These are phyloP conservation scores for Stephania yunnanensis DNA, from an alignment of 164 flowering plant species.

Conservation along the genomic window DNA sequence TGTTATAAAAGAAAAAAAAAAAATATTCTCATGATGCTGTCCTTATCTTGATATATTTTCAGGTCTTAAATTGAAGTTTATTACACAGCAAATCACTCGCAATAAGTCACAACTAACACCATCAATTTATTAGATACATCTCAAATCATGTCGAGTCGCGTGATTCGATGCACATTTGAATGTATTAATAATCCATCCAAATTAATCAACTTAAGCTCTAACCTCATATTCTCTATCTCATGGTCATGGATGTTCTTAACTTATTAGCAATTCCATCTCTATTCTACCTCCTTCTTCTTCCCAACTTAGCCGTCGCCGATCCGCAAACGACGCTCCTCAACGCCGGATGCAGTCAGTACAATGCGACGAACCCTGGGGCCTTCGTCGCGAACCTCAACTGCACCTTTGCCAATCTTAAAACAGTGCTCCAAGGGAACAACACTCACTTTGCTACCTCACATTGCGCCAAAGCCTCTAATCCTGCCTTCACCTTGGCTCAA, in stretches of 20 bases:
- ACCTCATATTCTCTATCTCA: neutral
- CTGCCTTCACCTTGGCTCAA: conserved; percentile 38
- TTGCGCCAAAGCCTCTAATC: conserved; percentile 21
- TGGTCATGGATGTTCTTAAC: neutral
- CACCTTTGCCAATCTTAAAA: conserved; percentile 6
- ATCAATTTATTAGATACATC: no score
- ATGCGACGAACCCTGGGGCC: conserved; percentile 9
- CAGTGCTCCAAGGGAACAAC: neutral
- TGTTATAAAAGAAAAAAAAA: no score
- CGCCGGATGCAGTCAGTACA: conserved; percentile 18
- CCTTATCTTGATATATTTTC: no score
- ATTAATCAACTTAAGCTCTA: no score
- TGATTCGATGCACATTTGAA: no score
- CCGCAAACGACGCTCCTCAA: conserved; percentile 20
- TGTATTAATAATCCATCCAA: no score
- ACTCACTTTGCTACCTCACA: conserved; percentile 33
- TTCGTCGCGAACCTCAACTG: conserved; percentile 8
- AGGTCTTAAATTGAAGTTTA: no score
- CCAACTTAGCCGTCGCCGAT: neutral
- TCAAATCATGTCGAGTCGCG: no score
- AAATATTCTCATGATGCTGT: no score
- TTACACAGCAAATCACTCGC: no score
- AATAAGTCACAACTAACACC: no score
- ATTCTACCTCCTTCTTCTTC: neutral
- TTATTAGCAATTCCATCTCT: neutral